A percentile compares a stretch with the other conserved stretches of the same genome.
These are phyloP conservation scores for Rheum nobile DNA, from an alignment of 148 eudicot species.

Conservation along the genomic window DNA sequence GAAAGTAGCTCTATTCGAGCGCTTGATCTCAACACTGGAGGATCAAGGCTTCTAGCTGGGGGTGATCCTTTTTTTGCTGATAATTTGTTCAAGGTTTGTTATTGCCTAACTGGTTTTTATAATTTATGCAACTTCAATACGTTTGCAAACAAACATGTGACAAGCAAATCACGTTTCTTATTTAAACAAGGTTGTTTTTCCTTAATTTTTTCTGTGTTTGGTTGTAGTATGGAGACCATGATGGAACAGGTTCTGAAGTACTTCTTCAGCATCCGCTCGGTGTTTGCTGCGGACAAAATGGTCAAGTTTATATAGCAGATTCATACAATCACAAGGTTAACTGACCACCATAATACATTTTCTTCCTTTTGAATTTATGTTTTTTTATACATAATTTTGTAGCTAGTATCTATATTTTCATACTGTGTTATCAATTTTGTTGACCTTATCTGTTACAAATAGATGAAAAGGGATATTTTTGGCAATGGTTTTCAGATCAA, in stretches of 20 bases:
- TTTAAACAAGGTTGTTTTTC: slow-evolving; percentile 5
- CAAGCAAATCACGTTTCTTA: neutral
- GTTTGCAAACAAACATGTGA: neutral
- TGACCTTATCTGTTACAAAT: neutral
- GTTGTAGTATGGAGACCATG: slow-evolving; percentile 87
- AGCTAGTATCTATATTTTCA: neutral
- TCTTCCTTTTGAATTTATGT: neutral
- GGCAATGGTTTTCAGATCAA: slow-evolving; percentile 46
- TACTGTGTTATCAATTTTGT: neutral
- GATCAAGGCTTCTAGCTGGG: slow-evolving; percentile 84
- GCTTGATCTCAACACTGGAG: slow-evolving; percentile 77
- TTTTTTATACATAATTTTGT: neutral
- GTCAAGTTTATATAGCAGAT: slow-evolving; percentile 78
- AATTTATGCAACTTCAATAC: neutral
- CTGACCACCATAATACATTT: neutral
- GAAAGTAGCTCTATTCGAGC: slow-evolving; percentile 97
- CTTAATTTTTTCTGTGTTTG: neutral
- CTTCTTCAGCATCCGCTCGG: slow-evolving; percentile 98
- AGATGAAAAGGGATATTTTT: neutral
- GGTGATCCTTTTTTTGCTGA: slow-evolving; percentile 84
- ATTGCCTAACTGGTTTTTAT: neutral
- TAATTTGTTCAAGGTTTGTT: slow-evolving; percentile 71
- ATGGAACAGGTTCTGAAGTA: slow-evolving; percentile 82
- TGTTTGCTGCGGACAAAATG: slow-evolving; percentile 62
- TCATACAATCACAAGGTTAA: slow-evolving; percentile 95